Conservation (phyloP, 1,284 basidiomycete genomes). For the Xanthoconium separans region DNA sequence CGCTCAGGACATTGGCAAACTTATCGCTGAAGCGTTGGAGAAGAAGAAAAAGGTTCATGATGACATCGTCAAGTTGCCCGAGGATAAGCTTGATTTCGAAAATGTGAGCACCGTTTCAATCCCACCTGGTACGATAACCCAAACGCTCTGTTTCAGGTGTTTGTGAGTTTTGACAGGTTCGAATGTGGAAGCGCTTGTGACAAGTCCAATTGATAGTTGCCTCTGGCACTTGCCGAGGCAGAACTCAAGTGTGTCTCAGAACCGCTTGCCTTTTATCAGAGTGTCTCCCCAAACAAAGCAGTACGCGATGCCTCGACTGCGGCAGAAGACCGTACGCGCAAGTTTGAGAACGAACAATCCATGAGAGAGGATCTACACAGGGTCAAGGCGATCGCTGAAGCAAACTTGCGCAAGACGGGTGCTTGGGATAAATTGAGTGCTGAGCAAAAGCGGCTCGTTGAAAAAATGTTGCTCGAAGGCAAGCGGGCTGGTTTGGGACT, state of each 20-base stretch:
- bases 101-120: constrained; percentile 43
- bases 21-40: constrained; percentile 62
- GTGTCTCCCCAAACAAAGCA: constrained; percentile 68
- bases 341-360: constrained; percentile 65
- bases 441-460: constrained; percentile 71
- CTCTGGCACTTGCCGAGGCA: constrained; percentile 62
- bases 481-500: constrained; percentile 73
- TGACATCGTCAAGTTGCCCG: constrained; percentile 56
- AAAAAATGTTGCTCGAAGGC: constrained; percentile 77
- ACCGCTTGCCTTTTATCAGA: constrained; percentile 74
- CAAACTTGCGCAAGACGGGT: constrained; percentile 60
- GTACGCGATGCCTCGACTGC: constrained; percentile 73
- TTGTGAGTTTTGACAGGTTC: constrained; percentile 53
- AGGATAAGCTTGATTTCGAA: constrained; percentile 56
- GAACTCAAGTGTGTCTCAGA: constrained; percentile 50
- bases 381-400: constrained; percentile 67
- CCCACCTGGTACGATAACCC: not conserved
- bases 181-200: not conserved
- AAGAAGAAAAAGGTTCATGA: constrained; percentile 57
- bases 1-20: constrained; percentile 53
- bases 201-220: constrained; percentile 29
- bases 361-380: constrained; percentile 79
- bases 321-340: constrained; percentile 62
- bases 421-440: constrained; percentile 55
- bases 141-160: constrained; percentile 46